Conservation (phyloP, 2,329 filamentous ascomycete genomes). For the Neonectria magnoliae region DNA sequence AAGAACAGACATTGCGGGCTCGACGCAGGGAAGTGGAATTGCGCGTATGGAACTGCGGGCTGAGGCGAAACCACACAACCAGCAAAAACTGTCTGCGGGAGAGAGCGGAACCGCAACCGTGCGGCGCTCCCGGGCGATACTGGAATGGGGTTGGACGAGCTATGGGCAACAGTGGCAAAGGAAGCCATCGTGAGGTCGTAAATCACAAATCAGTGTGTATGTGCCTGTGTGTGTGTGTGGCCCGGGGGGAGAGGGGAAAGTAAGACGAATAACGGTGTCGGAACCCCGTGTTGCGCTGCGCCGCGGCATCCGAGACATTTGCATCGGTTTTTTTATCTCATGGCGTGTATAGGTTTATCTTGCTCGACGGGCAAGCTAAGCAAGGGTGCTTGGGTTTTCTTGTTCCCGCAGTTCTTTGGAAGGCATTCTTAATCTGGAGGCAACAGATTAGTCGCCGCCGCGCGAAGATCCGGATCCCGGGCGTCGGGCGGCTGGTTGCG, state of each 20-base stretch:
- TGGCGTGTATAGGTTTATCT: neutral
- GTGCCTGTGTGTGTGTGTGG: neutral
- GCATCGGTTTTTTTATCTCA: neutral
- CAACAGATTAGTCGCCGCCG: neutral
- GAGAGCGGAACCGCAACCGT: constrained; percentile 15
- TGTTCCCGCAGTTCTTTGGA: neutral
- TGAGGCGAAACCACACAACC: constrained; percentile 3
- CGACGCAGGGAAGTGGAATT: constrained; percentile 21
- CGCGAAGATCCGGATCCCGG: constrained; percentile 1
- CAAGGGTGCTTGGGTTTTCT: neutral
- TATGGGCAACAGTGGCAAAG: neutral
- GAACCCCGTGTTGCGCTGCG: constrained; percentile 12
- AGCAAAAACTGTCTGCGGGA: neutral
- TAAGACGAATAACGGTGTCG: constrained; percentile 3
- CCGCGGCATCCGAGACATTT: neutral
- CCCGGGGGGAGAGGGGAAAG: neutral
- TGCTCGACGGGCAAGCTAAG: neutral
- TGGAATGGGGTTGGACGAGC: neutral
- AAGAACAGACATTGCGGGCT: neutral
- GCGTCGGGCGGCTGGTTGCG: neutral
- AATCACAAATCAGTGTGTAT: neutral
- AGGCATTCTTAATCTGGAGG: neutral
- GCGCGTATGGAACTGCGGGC: constrained; percentile 3
- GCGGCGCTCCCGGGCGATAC: neutral
- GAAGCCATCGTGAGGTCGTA: constrained; percentile 6